Evolutionary conservation across 768 basidiomycete species (phyloP), one percentile per base, ranked within the genome.

Genomic region (Boletus rex-veris): DNA sequence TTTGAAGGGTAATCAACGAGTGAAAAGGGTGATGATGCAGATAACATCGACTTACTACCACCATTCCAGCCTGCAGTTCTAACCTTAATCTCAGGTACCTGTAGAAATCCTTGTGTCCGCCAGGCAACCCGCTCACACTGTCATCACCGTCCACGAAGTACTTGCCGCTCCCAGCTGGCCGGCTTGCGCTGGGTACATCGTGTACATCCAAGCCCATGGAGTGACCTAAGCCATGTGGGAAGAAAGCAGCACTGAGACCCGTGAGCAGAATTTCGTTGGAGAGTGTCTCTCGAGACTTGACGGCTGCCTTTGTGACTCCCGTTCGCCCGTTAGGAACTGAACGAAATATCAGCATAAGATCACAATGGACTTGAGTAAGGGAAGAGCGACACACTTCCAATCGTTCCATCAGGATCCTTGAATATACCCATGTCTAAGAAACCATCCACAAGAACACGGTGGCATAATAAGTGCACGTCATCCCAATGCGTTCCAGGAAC

Each of bases 181-280:
- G 90, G 69, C 81, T 88, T n/a, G 87, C 86, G 43, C 78, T 82
- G 0, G 92, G 89, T 1, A 89, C 90, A 63, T 97, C 95, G 65
- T 97, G 96, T 2, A 98, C 94, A 66, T 98, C 96, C 71, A 97
- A 75, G 11, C 96, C 96, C 39, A 98, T 75, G 7, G 89, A 89
- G 67, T 98, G 95, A 1, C 93, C 92, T 37, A 89, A 75, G 3
- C 95, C 96, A 64, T 98, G 95, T 10, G 95, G 95, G 80, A 91
- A 98, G 77, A 98, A 98, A 0, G 92, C 90, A 2, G 85, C 73
- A 57, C 85, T 85, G 40, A 90, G 72, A 0, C 93, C 94, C 5
- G 85, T 85, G 16, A 79, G 79, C 7, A 97, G 75, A 52, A 98
- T 84, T 21, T 81, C 82, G 48, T 84, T 31, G 36, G 7, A 15